Evolutionary conservation across 306 rosid species (phyloP).

Genomic region (Echinosophora koreensis): DNA sequence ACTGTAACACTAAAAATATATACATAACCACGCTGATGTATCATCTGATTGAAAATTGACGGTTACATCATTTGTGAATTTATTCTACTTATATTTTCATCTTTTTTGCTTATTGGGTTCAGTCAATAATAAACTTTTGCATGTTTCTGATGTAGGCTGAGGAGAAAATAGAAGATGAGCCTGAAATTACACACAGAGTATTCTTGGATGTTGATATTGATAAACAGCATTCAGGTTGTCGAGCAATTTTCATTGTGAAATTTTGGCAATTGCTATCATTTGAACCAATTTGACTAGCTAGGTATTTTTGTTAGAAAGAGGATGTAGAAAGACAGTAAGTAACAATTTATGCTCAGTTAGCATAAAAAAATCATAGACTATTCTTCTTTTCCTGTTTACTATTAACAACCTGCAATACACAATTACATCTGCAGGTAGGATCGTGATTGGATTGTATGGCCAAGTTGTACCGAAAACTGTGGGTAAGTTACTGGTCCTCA

Average conservation of each 20-base stretch:
- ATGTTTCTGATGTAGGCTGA: conserved; percentile 55
- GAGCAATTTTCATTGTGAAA: conserved; percentile 10
- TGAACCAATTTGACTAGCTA: background rate
- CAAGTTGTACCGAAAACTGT: conserved; percentile 88
- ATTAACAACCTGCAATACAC: conserved; percentile 29
- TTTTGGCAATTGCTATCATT: conserved; percentile 28
- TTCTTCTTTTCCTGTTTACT: conserved; percentile 30
- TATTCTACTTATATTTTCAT: conserved; percentile 9
- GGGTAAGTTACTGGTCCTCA: conserved; percentile 62
- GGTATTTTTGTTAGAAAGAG: background rate
- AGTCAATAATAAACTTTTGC: conserved; percentile 22
- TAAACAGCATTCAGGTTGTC: conserved; percentile 70
- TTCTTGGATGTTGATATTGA: conserved; percentile 85
- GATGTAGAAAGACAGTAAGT: background rate
- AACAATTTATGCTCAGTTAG: conserved; percentile 26
- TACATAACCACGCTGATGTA: background rate
- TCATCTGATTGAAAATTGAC: conserved; percentile 10
- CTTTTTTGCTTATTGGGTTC: conserved; percentile 12
- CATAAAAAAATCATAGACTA: background rate
- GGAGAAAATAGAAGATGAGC: conserved; percentile 69
- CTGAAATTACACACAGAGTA: conserved; percentile 84
- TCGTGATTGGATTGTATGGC: conserved; percentile 91
- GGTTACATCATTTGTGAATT: background rate
- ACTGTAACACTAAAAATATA: conserved; percentile 12
- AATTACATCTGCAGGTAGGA: conserved; percentile 73